A percentile compares a stretch with the other conserved stretches of the same genome.
Evolutionary conservation across 106 monocot species (phyloP).

Genomic region (Chionographis japonica): DNA sequence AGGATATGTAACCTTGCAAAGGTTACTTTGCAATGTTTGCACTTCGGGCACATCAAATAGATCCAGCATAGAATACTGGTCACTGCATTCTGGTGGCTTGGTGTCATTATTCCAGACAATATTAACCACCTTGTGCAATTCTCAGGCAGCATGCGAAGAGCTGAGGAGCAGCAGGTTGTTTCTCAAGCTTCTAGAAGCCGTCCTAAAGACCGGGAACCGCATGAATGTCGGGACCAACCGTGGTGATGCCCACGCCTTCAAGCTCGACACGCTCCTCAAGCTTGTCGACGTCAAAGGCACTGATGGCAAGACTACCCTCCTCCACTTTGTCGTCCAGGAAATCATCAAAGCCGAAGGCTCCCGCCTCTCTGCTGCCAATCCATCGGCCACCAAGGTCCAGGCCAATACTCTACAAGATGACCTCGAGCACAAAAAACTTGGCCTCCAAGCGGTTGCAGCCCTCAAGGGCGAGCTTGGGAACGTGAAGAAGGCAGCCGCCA

Average conservation of each 20-base stretch:
- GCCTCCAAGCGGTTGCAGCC: conserved; percentile 42
- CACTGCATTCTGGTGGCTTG: too few relatives aligned
- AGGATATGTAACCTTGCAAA: too few relatives aligned
- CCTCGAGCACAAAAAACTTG: conserved; percentile 26
- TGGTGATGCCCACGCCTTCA: conserved; percentile 55
- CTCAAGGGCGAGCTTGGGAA: conserved; percentile 38
- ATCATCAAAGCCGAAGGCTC: conserved; percentile 44
- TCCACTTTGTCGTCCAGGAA: conserved; percentile 61
- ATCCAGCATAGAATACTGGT: too few relatives aligned
- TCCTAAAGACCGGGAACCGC: conserved; percentile 56
- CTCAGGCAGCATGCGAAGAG: conserved; percentile 50
- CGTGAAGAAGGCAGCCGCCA: conserved; percentile 61
- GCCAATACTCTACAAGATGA: conserved; percentile 18
- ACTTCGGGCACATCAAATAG: too few relatives aligned
- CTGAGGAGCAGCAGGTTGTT: conserved; percentile 49
- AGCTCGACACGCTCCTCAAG: conserved; percentile 58
- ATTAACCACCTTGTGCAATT: conserved; percentile 4
- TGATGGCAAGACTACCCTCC: conserved; percentile 55
- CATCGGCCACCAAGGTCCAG: conserved; percentile 6
- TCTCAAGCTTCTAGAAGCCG: conserved; percentile 51
- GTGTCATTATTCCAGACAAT: too few relatives aligned
- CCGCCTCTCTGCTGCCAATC: conserved; percentile 15
- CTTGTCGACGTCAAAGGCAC: conserved; percentile 56
- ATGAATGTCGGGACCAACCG: conserved; percentile 63
- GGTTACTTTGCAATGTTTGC: too few relatives aligned